Evolutionary conservation across 257 asterid genomes (phyloP).

Genomic region (Echites panduratus): DNA sequence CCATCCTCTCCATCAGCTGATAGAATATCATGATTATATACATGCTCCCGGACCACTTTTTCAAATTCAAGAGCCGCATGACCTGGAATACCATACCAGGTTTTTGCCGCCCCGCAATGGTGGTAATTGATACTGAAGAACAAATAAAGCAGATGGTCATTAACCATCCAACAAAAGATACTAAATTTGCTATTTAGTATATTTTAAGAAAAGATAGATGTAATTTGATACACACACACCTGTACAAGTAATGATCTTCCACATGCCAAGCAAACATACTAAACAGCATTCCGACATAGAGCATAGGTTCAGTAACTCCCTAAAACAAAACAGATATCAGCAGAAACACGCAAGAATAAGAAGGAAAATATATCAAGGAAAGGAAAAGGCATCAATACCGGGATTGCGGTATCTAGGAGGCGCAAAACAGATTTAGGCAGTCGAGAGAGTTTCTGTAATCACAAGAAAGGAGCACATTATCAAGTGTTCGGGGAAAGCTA

Average conservation of each 20-base stretch:
- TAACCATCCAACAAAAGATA: not conserved
- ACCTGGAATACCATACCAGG: conserved; percentile 99
- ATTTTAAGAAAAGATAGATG: conserved; percentile 2
- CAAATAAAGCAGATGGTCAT: conserved; percentile 3
- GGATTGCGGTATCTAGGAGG: conserved; percentile 79
- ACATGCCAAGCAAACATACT: conserved; percentile 99
- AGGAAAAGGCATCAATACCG: conserved; percentile 40
- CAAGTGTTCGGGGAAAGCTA: not conserved
- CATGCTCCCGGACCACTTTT: conserved; percentile 74
- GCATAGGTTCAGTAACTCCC: conserved; percentile 99
- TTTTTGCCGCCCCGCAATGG: conserved; percentile 97
- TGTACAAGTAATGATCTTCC: conserved; percentile 95
- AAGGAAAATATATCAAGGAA: conserved; percentile 7
- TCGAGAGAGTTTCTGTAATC: conserved; percentile 79
- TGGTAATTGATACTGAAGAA: conserved; percentile 81
- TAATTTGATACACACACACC: conserved; percentile 34
- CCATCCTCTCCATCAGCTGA: conserved; percentile 89
- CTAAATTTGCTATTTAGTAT: too few species aligned
- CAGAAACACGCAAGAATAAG: not conserved
- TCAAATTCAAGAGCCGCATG: conserved; percentile 83
- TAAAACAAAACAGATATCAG: conserved; percentile 30
- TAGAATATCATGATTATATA: conserved; percentile 64
- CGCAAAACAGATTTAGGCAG: conserved; percentile 81
- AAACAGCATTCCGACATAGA: conserved; percentile 94
- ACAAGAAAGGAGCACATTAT: conserved; percentile 3